Evolutionary conservation across 73 alveolate genomes (phyloP).

Genomic region (Tetrahymena malaccensis): DNA sequence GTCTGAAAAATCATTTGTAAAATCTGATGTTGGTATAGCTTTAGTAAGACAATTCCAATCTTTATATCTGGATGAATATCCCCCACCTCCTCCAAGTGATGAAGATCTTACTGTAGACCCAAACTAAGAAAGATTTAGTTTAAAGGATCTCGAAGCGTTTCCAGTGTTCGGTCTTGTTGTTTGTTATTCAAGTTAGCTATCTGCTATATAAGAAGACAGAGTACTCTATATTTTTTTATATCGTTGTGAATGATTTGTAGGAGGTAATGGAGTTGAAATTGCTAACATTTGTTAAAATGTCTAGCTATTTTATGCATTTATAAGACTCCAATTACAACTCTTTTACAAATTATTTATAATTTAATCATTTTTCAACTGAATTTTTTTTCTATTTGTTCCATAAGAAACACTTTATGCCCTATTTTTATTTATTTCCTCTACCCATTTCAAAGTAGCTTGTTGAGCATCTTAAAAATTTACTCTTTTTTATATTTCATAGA

Average conservation of each 20-base stretch:
- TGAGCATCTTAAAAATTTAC: background rate
- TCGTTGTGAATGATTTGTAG: background rate
- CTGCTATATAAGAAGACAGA: background rate
- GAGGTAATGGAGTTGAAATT: background rate
- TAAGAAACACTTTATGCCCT: background rate
- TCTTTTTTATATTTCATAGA: background rate
- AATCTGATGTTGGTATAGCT: background rate
- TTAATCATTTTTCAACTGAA: background rate
- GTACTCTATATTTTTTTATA: background rate
- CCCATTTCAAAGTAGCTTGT: background rate
- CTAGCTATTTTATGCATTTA: background rate
- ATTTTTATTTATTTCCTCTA: background rate
- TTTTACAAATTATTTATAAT: background rate
- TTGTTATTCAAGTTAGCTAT: background rate
- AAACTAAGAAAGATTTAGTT: background rate
- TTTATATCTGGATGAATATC: background rate
- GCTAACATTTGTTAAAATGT: background rate
- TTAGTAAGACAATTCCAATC: background rate
- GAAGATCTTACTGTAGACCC: background rate
- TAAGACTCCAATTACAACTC: background rate
- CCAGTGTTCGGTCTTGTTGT: background rate
- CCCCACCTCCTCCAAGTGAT: background rate
- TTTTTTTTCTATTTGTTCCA: background rate
- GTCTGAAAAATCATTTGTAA: background rate
- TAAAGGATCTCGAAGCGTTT: background rate